These are phyloP conservation scores for Lachnellula hyalina DNA, from an alignment of 2,329 filamentous ascomycete genomes.

Conservation along the genomic window DNA sequence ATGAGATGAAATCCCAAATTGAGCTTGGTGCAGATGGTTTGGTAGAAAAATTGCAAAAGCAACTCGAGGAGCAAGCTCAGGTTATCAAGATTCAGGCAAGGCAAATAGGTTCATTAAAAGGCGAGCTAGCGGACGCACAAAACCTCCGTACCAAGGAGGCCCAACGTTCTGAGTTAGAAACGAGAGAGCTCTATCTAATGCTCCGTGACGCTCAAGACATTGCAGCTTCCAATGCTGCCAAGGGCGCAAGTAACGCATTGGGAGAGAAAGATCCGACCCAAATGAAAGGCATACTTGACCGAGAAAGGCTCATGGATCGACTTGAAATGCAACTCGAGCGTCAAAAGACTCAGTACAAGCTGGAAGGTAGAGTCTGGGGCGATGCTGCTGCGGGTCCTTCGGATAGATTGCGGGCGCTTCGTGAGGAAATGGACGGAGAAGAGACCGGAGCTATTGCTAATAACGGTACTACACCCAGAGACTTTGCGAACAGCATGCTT, in stretches of 20 bases:
- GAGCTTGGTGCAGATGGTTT: slow-evolving; percentile 90
- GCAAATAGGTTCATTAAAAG: slow-evolving; percentile 82
- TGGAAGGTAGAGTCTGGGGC: slow-evolving; percentile 88
- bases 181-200: slow-evolving; percentile 95
- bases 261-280: slow-evolving; percentile 63
- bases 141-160: slow-evolving; percentile 82
- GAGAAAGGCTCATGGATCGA: slow-evolving; percentile 86
- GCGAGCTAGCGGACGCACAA: slow-evolving; percentile 82
- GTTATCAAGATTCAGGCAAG: slow-evolving; percentile 86
- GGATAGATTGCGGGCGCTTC: slow-evolving; percentile 82
- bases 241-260: slow-evolving; percentile 46
- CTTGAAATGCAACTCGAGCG: slow-evolving; percentile 93
- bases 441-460: slow-evolving; percentile 34
- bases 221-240: slow-evolving; percentile 74
- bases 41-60: slow-evolving; percentile 86
- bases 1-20: slow-evolving; percentile 85
- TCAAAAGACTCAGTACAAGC: slow-evolving; percentile 95
- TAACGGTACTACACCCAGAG: slow-evolving; percentile 45
- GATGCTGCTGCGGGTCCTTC: slow-evolving; percentile 72
- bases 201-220: slow-evolving; percentile 95
- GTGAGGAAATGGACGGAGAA: slow-evolving; percentile 85
- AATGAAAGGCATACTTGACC: slow-evolving; percentile 89
- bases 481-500: slow-evolving; percentile 68
- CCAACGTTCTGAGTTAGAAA: slow-evolving; percentile 93
- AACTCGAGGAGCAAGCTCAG: slow-evolving; percentile 85